Evolutionary conservation across 805 yeast species (phyloP).

Genomic region (Metschnikowia reukaufii): DNA sequence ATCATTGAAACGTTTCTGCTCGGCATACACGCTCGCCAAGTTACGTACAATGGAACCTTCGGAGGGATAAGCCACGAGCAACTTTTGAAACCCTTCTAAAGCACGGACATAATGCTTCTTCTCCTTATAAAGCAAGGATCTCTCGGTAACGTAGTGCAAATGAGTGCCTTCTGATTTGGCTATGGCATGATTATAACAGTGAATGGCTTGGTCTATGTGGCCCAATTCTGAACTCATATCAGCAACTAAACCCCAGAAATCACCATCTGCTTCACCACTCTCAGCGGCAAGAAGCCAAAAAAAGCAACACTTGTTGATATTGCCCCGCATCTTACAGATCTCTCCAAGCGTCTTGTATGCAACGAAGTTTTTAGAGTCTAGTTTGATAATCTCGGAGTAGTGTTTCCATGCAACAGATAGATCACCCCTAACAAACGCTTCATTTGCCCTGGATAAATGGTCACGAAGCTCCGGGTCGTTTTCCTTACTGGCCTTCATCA

Average conservation of each 20-base stretch:
- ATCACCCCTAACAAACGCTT: constrained; percentile 69
- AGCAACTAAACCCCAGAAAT: constrained; percentile 77
- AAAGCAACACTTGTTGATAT: constrained; percentile 69
- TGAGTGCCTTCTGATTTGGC: constrained; percentile 28
- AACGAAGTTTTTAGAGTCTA: constrained; percentile 73
- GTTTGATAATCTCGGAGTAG: constrained; percentile 69
- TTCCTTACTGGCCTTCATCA: constrained; percentile 41
- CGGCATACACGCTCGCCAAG: constrained; percentile 50
- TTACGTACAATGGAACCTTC: constrained; percentile 63
- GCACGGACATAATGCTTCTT: constrained; percentile 70
- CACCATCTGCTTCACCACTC: constrained; percentile 70
- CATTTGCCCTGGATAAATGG: constrained; percentile 71
- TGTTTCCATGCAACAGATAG: constrained; percentile 56
- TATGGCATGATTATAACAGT: constrained; percentile 71
- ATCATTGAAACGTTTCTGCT: constrained; percentile 62
- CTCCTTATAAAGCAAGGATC: constrained; percentile 68
- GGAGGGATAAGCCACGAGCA: constrained; percentile 54
- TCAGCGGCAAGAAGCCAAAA: constrained; percentile 84
- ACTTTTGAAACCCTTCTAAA: constrained; percentile 64
- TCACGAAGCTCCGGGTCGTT: constrained; percentile 72
- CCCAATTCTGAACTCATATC: constrained; percentile 63
- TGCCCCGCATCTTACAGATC: constrained; percentile 67
- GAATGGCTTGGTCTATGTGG: constrained; percentile 71
- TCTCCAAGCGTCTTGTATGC: constrained; percentile 91
- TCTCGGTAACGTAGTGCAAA: constrained; percentile 52